These are phyloP conservation scores for Rosa chinensis DNA, from an alignment of 306 rosid genomes.

Conservation along the genomic window DNA sequence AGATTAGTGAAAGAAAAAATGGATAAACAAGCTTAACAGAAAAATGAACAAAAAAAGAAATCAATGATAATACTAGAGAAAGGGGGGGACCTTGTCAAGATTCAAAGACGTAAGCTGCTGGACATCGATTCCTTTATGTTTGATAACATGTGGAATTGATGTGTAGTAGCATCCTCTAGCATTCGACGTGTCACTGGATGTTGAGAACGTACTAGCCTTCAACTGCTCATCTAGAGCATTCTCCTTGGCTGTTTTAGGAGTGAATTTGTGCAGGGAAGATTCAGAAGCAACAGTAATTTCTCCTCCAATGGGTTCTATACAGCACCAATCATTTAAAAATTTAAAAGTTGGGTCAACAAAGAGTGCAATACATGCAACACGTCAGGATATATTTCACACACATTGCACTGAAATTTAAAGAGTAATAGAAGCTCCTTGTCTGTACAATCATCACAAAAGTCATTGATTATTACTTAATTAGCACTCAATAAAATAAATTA, in stretches of 20 bases:
- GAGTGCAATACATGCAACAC: no score
- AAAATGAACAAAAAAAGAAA: neutral
- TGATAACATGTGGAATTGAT: constrained; percentile 71
- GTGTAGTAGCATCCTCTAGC: constrained; percentile 83
- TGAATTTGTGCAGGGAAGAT: constrained; percentile 40
- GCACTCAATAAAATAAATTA: neutral
- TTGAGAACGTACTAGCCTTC: constrained; percentile 48
- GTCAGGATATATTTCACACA: neutral
- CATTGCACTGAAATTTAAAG: neutral
- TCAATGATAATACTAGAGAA: neutral
- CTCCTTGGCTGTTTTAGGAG: constrained; percentile 56
- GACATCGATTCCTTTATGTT: constrained; percentile 65
- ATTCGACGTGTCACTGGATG: constrained; percentile 44
- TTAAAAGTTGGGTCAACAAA: neutral
- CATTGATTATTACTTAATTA: neutral
- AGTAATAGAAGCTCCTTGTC: neutral
- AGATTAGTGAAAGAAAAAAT: constrained; percentile 19
- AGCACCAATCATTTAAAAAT: constrained; percentile 27
- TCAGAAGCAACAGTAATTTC: constrained; percentile 72
- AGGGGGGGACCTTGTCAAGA: constrained; percentile 71
- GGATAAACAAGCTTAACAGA: constrained; percentile 19
- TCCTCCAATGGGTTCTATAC: constrained; percentile 88
- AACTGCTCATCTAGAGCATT: constrained; percentile 64
- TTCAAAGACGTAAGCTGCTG: constrained; percentile 84
- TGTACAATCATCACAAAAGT: neutral